phyloP scores from a whole-genome alignment of 2,329 filamentous ascomycete species.

The Verticillium nonalfalfae region DNA sequence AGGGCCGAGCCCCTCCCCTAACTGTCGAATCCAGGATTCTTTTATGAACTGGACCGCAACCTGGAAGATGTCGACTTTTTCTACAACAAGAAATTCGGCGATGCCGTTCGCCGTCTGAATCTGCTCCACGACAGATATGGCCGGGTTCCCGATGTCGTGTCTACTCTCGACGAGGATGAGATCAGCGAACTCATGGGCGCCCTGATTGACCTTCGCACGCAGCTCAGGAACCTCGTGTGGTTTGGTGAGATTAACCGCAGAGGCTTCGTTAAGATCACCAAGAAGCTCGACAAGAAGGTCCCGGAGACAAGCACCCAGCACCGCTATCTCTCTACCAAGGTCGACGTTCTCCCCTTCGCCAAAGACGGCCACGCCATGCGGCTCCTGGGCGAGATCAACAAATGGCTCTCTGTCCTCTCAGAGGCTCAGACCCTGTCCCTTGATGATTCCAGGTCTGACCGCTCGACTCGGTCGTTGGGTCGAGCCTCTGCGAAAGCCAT shows the following conservation, averaged over 20 bases:
- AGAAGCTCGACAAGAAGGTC: conserved; percentile 97
- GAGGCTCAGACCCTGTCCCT: conserved; percentile 59
- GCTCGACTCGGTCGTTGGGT: conserved; percentile 70
- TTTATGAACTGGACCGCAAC: conserved; percentile 93
- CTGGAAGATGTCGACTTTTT: conserved; percentile 95
- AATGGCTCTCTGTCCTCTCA: conserved; percentile 79
- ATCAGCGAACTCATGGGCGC: conserved; percentile 86
- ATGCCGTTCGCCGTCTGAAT: conserved; percentile 76
- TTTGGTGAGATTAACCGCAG: conserved; percentile 95
- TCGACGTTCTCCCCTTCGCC: conserved; percentile 82
- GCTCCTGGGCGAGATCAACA: conserved; percentile 64
- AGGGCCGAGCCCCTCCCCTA: conserved; percentile 27
- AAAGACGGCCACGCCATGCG: conserved; percentile 53
- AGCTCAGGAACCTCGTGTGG: conserved; percentile 90
- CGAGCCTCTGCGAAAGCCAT: conserved; percentile 70
- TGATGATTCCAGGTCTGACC: conserved; percentile 69
- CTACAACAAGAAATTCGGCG: conserved; percentile 91
- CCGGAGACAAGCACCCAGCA: conserved; percentile 69
- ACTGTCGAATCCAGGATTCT: conserved; percentile 66
- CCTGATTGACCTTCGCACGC: conserved; percentile 78
- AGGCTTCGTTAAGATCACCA: conserved; percentile 97
- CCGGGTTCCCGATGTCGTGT: conserved; percentile 59
- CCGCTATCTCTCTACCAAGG: conserved; percentile 82
- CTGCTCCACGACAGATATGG: conserved; percentile 87
- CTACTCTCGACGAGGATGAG: conserved; percentile 79